These are phyloP conservation scores for Aspergillus terreus DNA, from an alignment of 2,329 filamentous ascomycete species.

Conservation along the genomic window DNA sequence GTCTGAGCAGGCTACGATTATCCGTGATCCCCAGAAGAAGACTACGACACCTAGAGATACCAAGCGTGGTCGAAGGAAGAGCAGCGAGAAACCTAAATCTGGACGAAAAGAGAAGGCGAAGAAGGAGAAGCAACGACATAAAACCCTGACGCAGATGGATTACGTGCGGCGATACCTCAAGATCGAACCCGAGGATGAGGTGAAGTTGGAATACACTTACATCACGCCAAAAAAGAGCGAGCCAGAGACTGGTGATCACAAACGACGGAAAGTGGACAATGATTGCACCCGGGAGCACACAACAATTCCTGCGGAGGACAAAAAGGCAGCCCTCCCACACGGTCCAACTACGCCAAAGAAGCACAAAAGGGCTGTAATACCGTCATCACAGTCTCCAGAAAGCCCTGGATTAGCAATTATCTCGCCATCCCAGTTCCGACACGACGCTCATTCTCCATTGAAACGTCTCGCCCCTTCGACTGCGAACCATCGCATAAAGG, in stretches of 20 bases:
- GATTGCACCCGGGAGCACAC: neutral
- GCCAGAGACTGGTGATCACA: slow-evolving; percentile 9
- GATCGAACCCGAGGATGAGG: slow-evolving; percentile 32
- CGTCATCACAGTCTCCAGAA: slow-evolving; percentile 43
- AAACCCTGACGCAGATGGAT: slow-evolving; percentile 43
- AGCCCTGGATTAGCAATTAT: slow-evolving; percentile 37
- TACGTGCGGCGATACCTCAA: slow-evolving; percentile 35
- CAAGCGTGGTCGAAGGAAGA: slow-evolving; percentile 19
- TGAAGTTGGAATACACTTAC: slow-evolving; percentile 31
- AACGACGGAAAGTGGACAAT: slow-evolving; percentile 20
- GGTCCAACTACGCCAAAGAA: slow-evolving; percentile 33
- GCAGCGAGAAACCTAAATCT: slow-evolving; percentile 14
- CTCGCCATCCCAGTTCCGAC: slow-evolving; percentile 31
- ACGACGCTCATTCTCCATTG: slow-evolving; percentile 25
- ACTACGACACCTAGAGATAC: slow-evolving; percentile 9
- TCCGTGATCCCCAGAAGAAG: slow-evolving; percentile 14
- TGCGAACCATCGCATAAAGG: slow-evolving; percentile 13
- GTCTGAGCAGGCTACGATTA: slow-evolving; percentile 9
- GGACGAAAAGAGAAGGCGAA: slow-evolving; percentile 22
- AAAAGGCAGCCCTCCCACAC: neutral
- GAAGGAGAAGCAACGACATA: slow-evolving; percentile 21
- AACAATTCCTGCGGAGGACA: neutral
- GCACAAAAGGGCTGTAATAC: slow-evolving; percentile 29
- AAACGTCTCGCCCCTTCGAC: slow-evolving; percentile 10
- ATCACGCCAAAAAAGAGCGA: slow-evolving; percentile 16